Percentiles rank a stretch among this genome's conserved stretches.
These are phyloP conservation scores for Rhizopogon roseolus DNA, from an alignment of 768 basidiomycete genomes.

Conservation along the genomic window DNA sequence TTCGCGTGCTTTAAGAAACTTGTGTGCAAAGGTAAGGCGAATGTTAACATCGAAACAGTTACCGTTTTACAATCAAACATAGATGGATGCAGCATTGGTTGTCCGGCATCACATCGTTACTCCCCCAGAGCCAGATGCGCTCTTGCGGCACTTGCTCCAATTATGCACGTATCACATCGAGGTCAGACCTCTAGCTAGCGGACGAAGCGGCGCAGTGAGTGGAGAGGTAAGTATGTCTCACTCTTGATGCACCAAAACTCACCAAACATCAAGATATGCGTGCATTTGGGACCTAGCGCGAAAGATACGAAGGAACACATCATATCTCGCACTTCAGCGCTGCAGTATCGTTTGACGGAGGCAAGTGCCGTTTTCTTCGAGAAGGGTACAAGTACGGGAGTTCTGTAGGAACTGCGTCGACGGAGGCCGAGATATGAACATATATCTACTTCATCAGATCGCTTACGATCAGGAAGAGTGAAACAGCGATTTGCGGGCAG, in stretches of 20 bases:
- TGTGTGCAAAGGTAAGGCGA: constrained; percentile 48
- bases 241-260: neutral
- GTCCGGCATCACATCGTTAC: constrained; percentile 61
- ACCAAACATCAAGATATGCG: constrained; percentile 43
- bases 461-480: neutral
- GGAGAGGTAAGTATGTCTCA: constrained; percentile 52
- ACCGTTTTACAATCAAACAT: neutral
- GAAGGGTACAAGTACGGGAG: constrained; percentile 62
- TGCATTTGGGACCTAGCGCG: constrained; percentile 52
- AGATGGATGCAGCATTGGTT: constrained; percentile 53
- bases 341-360: constrained; percentile 73
- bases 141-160: constrained; percentile 56
- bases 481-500: neutral
- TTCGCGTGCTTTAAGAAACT: constrained; percentile 49
- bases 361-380: constrained; percentile 63
- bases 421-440: neutral
- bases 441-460: neutral
- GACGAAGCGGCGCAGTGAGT: constrained; percentile 71
- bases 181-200: constrained; percentile 65
- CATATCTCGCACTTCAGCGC: constrained; percentile 48
- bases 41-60: neutral
- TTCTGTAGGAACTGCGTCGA: constrained; percentile 36
- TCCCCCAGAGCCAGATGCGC: constrained; percentile 51
- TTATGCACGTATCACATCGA: constrained; percentile 68
- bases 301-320: constrained; percentile 26